Evolutionary conservation across 345 rosid genomes (phyloP).

Genomic region (Adansonia digitata): DNA sequence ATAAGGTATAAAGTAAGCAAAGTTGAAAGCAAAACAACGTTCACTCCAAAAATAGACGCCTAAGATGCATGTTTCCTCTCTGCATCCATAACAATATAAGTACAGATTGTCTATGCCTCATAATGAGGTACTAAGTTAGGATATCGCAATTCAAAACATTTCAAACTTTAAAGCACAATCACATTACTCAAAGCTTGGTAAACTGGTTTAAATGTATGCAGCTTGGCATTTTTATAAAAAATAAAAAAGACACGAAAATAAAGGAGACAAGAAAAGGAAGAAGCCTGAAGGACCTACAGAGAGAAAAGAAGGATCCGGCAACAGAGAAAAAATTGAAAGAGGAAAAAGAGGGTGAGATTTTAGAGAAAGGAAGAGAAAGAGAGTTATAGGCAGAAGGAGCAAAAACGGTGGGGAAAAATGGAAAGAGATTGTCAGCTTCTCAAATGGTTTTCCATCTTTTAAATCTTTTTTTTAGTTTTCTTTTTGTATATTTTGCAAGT

Average conservation of each 20-base stretch:
- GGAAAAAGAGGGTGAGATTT: too few relatives aligned
- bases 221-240: not conserved
- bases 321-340: too few relatives aligned
- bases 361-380: too few relatives aligned
- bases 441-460: too few relatives aligned
- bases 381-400: too few relatives aligned
- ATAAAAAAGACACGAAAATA: too few relatives aligned
- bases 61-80: not conserved
- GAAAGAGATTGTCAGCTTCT: too few relatives aligned
- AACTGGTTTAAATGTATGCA: not conserved
- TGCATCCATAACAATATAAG: not conserved
- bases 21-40: not conserved
- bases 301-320: too few relatives aligned
- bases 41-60: not conserved
- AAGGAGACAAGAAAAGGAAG: too few relatives aligned
- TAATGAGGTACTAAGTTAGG: not conserved
- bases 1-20: not conserved
- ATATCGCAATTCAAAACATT: not conserved
- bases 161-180: not conserved
- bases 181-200: too few relatives aligned
- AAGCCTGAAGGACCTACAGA: too few relatives aligned
- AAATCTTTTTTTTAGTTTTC: not conserved
- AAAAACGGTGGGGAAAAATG: too few relatives aligned
- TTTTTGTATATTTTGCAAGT: not conserved
- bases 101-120: not conserved